A percentile compares a stretch with the other conserved stretches of the same genome.
Evolutionary conservation across 2,329 filamentous ascomycete genomes (phyloP).

Genomic region (Beauveria medogensis): DNA sequence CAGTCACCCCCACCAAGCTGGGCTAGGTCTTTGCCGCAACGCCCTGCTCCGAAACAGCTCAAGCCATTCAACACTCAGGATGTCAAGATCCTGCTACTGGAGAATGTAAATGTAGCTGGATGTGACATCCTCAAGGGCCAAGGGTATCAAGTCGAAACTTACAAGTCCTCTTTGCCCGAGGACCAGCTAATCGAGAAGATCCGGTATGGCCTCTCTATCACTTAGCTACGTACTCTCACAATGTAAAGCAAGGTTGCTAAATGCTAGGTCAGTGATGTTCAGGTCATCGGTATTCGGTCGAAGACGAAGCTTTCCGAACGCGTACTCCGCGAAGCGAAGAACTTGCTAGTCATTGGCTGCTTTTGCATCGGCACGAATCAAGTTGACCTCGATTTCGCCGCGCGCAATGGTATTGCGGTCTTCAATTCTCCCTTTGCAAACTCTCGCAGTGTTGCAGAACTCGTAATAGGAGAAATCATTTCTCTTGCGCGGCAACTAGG

Average conservation of each 20-base stretch:
- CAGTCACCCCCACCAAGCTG: constrained; percentile 63
- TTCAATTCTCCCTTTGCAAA: constrained; percentile 99
- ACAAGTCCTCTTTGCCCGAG: constrained; percentile 85
- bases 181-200: constrained; percentile 97
- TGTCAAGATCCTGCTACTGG: constrained; percentile 90
- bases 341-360: constrained; percentile 90
- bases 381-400: constrained; percentile 78
- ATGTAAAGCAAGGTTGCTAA: not conserved
- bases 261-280: constrained; percentile 60
- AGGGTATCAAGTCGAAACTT: constrained; percentile 90
- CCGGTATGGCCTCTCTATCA: constrained; percentile 45
- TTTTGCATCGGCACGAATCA: constrained; percentile 99
- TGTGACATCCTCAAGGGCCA: constrained; percentile 73
- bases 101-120: constrained; percentile 92
- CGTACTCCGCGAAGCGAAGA: constrained; percentile 82
- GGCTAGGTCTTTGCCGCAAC: constrained; percentile 33
- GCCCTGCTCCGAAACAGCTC: constrained; percentile 58
- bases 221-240: constrained; percentile 11
- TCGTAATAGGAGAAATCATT: constrained; percentile 93
- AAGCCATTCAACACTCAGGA: constrained; percentile 95
- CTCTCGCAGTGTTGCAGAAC: constrained; percentile 90
- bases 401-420: constrained; percentile 80
- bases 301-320: constrained; percentile 90
- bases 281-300: constrained; percentile 95
- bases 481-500: constrained; percentile 82